Percentiles rank a stretch among this genome's conserved stretches.
phyloP scores from a whole-genome alignment of 1,139 yeast genomes.

The Magnusiomyces magnusii region DNA sequence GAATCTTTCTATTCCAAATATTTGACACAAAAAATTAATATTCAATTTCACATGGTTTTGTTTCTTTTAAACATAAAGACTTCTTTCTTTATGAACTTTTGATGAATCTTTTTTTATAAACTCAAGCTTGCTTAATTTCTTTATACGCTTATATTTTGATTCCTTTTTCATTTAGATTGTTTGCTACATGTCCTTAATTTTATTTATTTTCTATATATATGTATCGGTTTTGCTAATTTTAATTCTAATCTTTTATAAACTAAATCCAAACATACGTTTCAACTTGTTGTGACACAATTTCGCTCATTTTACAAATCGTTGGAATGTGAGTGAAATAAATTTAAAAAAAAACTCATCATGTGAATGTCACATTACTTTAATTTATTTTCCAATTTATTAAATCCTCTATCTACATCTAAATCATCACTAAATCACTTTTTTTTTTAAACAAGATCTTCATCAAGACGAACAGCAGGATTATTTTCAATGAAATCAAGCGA shows the following conservation, averaged over 20 bases:
- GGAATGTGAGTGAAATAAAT: no score
- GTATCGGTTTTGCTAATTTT: no score
- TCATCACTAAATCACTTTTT: background rate
- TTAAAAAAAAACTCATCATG: background rate
- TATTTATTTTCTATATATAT: no score
- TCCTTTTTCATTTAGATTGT: no score
- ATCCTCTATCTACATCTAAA: background rate
- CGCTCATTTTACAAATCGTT: background rate
- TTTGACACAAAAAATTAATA: background rate
- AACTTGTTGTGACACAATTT: background rate
- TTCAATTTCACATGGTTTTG: background rate
- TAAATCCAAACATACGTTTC: no score
- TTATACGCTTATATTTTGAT: background rate
- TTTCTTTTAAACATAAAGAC: background rate
- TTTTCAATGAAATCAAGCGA: conserved; percentile 87
- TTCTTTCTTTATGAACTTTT: background rate
- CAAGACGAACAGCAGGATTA: conserved; percentile 97
- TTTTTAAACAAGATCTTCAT: conserved; percentile 47
- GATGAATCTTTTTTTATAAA: background rate
- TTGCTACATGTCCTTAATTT: no score
- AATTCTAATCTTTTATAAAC: no score
- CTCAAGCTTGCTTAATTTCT: background rate
- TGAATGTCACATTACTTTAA: background rate
- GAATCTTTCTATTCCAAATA: background rate
- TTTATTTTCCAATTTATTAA: background rate